A percentile compares a stretch with the other conserved stretches of the same genome.
phyloP scores from a whole-genome alignment of 805 yeast species.

The Starmerella sirachaensis region DNA sequence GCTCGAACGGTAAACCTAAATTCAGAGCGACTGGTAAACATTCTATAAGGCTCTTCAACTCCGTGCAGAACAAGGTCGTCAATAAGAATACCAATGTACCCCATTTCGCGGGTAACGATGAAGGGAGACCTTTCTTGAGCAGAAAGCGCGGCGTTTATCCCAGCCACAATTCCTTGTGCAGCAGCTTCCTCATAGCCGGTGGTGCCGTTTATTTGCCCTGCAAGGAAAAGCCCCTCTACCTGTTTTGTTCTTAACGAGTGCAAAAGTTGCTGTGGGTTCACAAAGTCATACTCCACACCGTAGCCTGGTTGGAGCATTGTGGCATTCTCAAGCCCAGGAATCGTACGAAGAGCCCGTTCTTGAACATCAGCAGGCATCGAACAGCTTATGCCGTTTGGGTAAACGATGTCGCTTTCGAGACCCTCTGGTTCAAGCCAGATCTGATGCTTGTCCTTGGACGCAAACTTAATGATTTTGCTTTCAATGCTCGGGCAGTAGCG shows the following conservation, averaged over 20 bases:
- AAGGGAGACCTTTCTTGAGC: slow-evolving; percentile 35
- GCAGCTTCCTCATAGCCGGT: slow-evolving; percentile 99
- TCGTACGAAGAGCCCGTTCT: slow-evolving; percentile 53
- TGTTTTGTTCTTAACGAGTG: slow-evolving; percentile 70
- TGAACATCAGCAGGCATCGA: slow-evolving; percentile 96
- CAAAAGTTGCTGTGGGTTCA: slow-evolving; percentile 80
- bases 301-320: slow-evolving; percentile 90
- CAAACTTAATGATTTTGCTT: slow-evolving; percentile 69
- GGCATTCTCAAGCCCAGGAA: slow-evolving; percentile 82
- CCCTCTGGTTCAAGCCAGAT: slow-evolving; percentile 98
- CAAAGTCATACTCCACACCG: slow-evolving; percentile 97
- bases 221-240: slow-evolving; percentile 67
- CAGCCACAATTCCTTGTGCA: slow-evolving; percentile 91
- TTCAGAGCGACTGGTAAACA: slow-evolving; percentile 95
- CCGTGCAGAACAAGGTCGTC: slow-evolving; percentile 94
- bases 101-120: slow-evolving; percentile 60
- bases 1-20: slow-evolving; percentile 81
- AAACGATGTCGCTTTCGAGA: slow-evolving; percentile 67
- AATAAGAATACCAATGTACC: slow-evolving; percentile 81
- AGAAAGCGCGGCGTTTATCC: slow-evolving; percentile 79
- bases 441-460: slow-evolving; percentile 62
- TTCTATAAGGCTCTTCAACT: slow-evolving; percentile 91
- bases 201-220: slow-evolving; percentile 97
- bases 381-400: slow-evolving; percentile 92
- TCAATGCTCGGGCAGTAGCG: slow-evolving; percentile 96